Percentiles rank a stretch among this genome's conserved stretches.
These are phyloP conservation scores for Diutina pseudorugosa DNA, from an alignment of 1,139 yeast genomes.

Conservation along the genomic window DNA sequence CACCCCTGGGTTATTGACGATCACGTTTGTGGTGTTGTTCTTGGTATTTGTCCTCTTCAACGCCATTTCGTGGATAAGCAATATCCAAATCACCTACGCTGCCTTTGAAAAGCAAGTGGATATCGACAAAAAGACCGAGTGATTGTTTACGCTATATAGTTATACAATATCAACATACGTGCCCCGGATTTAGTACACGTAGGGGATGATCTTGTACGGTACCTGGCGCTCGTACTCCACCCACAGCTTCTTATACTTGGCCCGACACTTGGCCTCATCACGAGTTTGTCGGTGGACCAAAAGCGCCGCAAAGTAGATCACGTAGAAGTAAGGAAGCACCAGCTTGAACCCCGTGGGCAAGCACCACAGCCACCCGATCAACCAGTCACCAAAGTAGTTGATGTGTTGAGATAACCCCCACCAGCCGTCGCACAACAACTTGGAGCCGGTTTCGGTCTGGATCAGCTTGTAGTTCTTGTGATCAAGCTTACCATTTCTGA, in stretches of 20 bases:
- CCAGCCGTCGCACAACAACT: slow-evolving; percentile 84
- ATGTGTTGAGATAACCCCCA: slow-evolving; percentile 91
- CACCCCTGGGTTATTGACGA: slow-evolving; percentile 50
- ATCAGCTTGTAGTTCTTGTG: slow-evolving; percentile 47
- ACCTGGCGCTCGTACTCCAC: slow-evolving; percentile 64
- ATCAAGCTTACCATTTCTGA: slow-evolving; percentile 64
- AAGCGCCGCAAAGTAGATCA: slow-evolving; percentile 68
- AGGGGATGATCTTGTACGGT: slow-evolving; percentile 86
- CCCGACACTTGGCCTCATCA: slow-evolving; percentile 84
- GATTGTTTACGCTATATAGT: slow-evolving; percentile 9
- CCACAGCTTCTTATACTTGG: slow-evolving; percentile 83
- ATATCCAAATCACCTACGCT: slow-evolving; percentile 55
- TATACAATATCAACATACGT: not conserved
- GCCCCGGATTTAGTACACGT: slow-evolving; percentile 40
- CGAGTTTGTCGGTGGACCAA: slow-evolving; percentile 80
- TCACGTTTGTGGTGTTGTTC: slow-evolving; percentile 42
- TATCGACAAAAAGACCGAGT: slow-evolving; percentile 51
- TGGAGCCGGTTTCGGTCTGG: slow-evolving; percentile 66
- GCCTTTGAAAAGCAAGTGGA: slow-evolving; percentile 63
- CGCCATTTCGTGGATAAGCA: slow-evolving; percentile 50
- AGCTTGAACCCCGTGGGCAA: slow-evolving; percentile 77
- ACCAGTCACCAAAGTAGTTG: slow-evolving; percentile 92
- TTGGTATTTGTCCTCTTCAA: slow-evolving; percentile 37
- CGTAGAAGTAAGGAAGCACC: slow-evolving; percentile 79
- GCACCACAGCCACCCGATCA: slow-evolving; percentile 88